phyloP scores from a whole-genome alignment of 140 eudicot genomes.

The Oenanthe javanica region DNA sequence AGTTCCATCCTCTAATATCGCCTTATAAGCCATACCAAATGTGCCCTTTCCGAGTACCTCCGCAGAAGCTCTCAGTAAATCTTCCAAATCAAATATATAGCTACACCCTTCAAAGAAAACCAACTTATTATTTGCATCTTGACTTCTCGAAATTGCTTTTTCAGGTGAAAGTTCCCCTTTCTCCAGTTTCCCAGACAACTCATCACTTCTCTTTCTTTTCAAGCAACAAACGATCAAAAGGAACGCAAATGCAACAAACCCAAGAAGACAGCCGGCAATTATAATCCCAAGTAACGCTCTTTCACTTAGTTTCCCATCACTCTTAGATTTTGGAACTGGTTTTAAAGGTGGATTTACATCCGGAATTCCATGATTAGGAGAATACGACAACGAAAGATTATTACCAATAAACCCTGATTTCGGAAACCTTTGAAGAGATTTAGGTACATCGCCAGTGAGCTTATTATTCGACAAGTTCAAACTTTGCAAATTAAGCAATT shows the following conservation, averaged over 20 bases:
- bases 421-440: conserved; percentile 68
- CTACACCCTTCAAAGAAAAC: conserved; percentile 92
- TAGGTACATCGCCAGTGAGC: conserved; percentile 62
- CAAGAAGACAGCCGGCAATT: conserved; percentile 48
- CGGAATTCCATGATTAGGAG: conserved; percentile 32
- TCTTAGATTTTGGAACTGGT: conserved; percentile 21
- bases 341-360: conserved; percentile 33
- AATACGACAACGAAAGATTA: conserved; percentile 30
- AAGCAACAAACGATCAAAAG: conserved; percentile 50
- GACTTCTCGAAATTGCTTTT: conserved; percentile 64
- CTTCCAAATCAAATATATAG: conserved; percentile 95
- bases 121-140: conserved; percentile 70
- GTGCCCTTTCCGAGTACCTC: conserved; percentile 98
- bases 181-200: conserved; percentile 58
- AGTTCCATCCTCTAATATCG: conserved; percentile 83
- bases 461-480: conserved; percentile 61
- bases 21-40: conserved; percentile 90
- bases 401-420: conserved; percentile 68
- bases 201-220: conserved; percentile 34
- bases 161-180: conserved; percentile 83
- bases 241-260: conserved; percentile 46
- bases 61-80: conserved; percentile 93
- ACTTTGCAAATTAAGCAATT: conserved; percentile 41
- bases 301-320: conserved; percentile 39
- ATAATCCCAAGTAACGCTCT: conserved; percentile 55